Percentiles rank a stretch among this genome's conserved stretches.
Evolutionary conservation across 768 basidiomycete genomes (phyloP).

Genomic region (Calocybe indica): DNA sequence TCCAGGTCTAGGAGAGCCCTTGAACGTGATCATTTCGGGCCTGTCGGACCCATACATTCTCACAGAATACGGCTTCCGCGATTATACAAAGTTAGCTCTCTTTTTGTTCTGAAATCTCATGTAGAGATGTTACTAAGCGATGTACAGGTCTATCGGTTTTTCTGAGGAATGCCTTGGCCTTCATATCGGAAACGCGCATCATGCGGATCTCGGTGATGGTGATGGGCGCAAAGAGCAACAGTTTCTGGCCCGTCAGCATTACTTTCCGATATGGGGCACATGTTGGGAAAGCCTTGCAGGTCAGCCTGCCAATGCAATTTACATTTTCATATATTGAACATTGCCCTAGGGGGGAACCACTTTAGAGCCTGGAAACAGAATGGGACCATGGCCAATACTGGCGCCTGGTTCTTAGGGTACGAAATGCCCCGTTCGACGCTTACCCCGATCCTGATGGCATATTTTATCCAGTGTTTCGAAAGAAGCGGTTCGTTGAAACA

Average conservation of each 20-base stretch:
- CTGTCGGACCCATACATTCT: slow-evolving; percentile 76
- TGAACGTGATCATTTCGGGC: slow-evolving; percentile 80
- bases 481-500: slow-evolving; percentile 42
- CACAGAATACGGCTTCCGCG: slow-evolving; percentile 63
- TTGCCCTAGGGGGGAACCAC: slow-evolving; percentile 67
- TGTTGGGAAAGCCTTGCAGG: slow-evolving; percentile 85
- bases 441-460: background rate
- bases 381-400: slow-evolving; percentile 61
- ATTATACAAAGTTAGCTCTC: slow-evolving; percentile 57
- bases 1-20: slow-evolving; percentile 64
- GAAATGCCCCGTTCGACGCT: slow-evolving; percentile 14
- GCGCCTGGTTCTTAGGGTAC: slow-evolving; percentile 84
- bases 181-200: slow-evolving; percentile 69
- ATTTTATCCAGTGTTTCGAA: slow-evolving; percentile 53
- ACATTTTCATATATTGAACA: background rate
- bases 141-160: slow-evolving; percentile 67
- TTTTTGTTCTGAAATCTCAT: background rate
- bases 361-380: slow-evolving; percentile 90
- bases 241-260: slow-evolving; percentile 72
- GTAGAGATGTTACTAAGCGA: background rate
- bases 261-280: slow-evolving; percentile 73
- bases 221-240: slow-evolving; percentile 63
- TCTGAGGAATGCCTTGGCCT: slow-evolving; percentile 79
- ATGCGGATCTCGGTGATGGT: slow-evolving; percentile 82
- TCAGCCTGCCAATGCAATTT: slow-evolving; percentile 10